phyloP scores from a whole-genome alignment of 2,329 filamentous ascomycete species.

The Zalaria sp. region DNA sequence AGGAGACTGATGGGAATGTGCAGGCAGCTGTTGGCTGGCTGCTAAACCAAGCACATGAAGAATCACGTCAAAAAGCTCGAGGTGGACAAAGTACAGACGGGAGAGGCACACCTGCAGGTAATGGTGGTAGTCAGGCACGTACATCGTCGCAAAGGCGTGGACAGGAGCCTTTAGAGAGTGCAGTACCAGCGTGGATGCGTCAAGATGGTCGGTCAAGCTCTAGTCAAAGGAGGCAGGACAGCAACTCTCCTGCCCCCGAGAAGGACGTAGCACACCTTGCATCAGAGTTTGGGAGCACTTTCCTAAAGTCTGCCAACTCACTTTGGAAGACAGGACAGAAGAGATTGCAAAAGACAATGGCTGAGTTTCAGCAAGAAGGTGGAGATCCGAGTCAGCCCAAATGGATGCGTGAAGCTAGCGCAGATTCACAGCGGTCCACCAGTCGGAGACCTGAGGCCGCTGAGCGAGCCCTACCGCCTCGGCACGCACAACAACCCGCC shows the following conservation, averaged over 20 bases:
- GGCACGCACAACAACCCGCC: slow-evolving; percentile 11
- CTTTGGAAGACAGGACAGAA: slow-evolving; percentile 93
- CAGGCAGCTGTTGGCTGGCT: slow-evolving; percentile 82
- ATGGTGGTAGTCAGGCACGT: slow-evolving; percentile 8
- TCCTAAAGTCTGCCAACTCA: slow-evolving; percentile 89
- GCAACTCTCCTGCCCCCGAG: slow-evolving; percentile 43
- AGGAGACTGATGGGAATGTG: slow-evolving; percentile 68
- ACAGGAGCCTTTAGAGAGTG: slow-evolving; percentile 12
- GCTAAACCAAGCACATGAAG: slow-evolving; percentile 76
- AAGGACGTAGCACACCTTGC: slow-evolving; percentile 70
- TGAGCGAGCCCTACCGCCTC: background rate
- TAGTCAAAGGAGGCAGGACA: slow-evolving; percentile 35
- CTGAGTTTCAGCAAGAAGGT: slow-evolving; percentile 61
- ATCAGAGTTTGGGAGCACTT: slow-evolving; percentile 63
- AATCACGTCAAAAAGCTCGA: slow-evolving; percentile 57
- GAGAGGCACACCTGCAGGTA: slow-evolving; percentile 7
- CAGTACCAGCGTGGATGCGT: slow-evolving; percentile 49
- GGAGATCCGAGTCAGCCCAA: slow-evolving; percentile 73
- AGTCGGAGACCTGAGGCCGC: slow-evolving; percentile 15
- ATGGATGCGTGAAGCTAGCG: slow-evolving; percentile 71
- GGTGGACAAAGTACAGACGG: slow-evolving; percentile 12
- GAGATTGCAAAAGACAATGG: slow-evolving; percentile 79
- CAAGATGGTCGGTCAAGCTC: slow-evolving; percentile 37
- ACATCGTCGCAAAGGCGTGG: slow-evolving; percentile 2
- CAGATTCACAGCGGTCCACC: slow-evolving; percentile 12